These are phyloP conservation scores for Penicillium manginii DNA, from an alignment of 495 filamentous ascomycete species.

Conservation along the genomic window DNA sequence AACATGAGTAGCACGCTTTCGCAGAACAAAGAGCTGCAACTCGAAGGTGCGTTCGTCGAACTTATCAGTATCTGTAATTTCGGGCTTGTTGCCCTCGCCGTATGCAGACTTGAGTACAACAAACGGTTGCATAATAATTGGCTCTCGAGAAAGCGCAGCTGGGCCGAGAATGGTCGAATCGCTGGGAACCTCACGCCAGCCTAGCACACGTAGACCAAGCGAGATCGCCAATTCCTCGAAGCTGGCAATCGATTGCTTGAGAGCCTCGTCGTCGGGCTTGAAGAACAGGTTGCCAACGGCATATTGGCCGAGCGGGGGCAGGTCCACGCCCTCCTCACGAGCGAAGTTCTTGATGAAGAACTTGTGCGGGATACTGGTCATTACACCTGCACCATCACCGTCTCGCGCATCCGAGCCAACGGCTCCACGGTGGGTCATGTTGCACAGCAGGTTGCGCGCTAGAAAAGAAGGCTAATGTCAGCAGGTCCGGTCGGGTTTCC, in stretches of 20 bases:
- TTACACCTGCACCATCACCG: conserved; percentile 97
- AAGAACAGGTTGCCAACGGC: conserved; percentile 98
- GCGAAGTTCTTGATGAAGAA: conserved; percentile 99
- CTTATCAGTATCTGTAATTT: conserved; percentile 72
- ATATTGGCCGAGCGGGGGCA: conserved; percentile 91
- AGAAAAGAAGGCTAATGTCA: conserved; percentile 9
- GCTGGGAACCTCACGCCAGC: conserved; percentile 94
- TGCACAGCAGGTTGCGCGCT: conserved; percentile 95
- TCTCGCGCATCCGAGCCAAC: conserved; percentile 98
- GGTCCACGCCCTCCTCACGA: conserved; percentile 79
- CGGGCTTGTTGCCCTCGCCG: conserved; percentile 82
- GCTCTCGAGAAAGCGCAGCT: conserved; percentile 91
- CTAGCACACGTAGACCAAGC: conserved; percentile 86
- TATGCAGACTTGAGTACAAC: conserved; percentile 88
- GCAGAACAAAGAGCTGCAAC: conserved; percentile 88
- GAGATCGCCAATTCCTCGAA: conserved; percentile 92
- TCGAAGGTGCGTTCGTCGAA: conserved; percentile 91
- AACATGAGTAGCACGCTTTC: conserved; percentile 92
- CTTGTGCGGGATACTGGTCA: conserved; percentile 98
- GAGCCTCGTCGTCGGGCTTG: conserved; percentile 87
- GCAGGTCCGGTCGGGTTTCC: conserved; percentile 2
- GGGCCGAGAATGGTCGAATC: conserved; percentile 94
- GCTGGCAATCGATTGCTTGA: conserved; percentile 82
- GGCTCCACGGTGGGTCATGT: conserved; percentile 99
- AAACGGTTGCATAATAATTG: conserved; percentile 93